A percentile compares a stretch with the other conserved stretches of the same genome.
Evolutionary conservation across 495 filamentous ascomycete species (phyloP).

Genomic region (Cercophora samala): DNA sequence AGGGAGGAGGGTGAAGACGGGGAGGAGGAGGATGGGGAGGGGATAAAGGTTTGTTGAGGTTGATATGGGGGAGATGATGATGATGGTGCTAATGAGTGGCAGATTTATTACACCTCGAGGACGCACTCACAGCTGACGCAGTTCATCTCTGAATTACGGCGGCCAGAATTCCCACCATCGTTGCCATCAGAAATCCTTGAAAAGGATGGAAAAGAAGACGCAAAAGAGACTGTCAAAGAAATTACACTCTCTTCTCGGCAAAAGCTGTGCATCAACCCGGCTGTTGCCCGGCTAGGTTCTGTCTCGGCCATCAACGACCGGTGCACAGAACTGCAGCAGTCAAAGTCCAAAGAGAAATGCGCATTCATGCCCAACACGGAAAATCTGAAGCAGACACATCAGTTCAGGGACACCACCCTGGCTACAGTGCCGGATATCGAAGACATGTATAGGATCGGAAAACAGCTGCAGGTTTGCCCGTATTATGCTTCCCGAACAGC

Average conservation of each 20-base stretch:
- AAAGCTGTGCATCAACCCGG: constrained; percentile 87
- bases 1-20: constrained; percentile 41
- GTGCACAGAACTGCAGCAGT: constrained; percentile 88
- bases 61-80: neutral
- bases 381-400: constrained; percentile 64
- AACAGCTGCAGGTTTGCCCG: constrained; percentile 78
- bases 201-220: constrained; percentile 28
- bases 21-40: constrained; percentile 52
- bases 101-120: constrained; percentile 89
- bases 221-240: constrained; percentile 72
- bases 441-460: constrained; percentile 76
- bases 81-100: constrained; percentile 10
- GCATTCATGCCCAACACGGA: constrained; percentile 74
- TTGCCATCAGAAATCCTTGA: constrained; percentile 32
- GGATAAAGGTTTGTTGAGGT: constrained; percentile 53
- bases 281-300: constrained; percentile 66
- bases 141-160: constrained; percentile 84
- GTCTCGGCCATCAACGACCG: constrained; percentile 88
- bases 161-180: constrained; percentile 70
- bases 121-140: constrained; percentile 95
- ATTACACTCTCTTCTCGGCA: constrained; percentile 86
- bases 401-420: constrained; percentile 84
- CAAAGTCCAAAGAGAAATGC: constrained; percentile 69
- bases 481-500: constrained; percentile 89
- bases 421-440: constrained; percentile 91